Evolutionary conservation across 345 rosid genomes (phyloP).

Genomic region (Lepidium africanum): DNA sequence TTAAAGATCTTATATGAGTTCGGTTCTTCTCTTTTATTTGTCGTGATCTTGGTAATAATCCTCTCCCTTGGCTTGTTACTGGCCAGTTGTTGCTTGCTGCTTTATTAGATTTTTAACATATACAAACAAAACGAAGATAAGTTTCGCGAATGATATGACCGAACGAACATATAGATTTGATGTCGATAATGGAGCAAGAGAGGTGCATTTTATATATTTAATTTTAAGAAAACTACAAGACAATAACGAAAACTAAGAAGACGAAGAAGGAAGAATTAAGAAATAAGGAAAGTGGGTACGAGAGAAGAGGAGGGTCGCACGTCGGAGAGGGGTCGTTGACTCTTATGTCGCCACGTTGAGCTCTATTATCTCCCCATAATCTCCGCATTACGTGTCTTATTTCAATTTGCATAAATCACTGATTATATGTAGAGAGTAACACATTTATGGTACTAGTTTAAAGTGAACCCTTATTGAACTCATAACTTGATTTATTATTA

Average conservation of each 20-base stretch:
- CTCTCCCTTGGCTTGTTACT: too few species aligned
- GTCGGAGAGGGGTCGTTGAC: not conserved
- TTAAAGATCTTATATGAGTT: too few species aligned
- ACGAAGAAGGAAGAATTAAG: not conserved
- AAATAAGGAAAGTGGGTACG: not conserved
- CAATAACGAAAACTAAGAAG: not conserved
- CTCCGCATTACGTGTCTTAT: too few species aligned
- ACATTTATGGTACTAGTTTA: too few species aligned
- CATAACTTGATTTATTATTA: slow-evolving; percentile 17
- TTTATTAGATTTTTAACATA: not conserved
- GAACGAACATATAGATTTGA: not conserved
- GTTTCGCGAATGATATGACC: not conserved
- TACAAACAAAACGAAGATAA: not conserved
- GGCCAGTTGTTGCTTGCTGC: too few species aligned
- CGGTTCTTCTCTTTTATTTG: too few species aligned
- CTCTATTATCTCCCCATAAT: not conserved
- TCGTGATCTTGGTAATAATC: too few species aligned
- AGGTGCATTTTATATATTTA: not conserved
- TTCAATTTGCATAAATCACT: too few species aligned
- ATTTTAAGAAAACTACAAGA: not conserved
- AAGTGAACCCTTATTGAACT: too few species aligned
- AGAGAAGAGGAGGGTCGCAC: not conserved
- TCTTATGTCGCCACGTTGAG: not conserved
- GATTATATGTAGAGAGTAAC: too few species aligned
- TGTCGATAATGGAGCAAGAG: slow-evolving; percentile 3